A percentile compares a stretch with the other conserved stretches of the same genome.
Conservation (phyloP, 1,284 basidiomycete genomes). For the Leccinum subfulvum region DNA sequence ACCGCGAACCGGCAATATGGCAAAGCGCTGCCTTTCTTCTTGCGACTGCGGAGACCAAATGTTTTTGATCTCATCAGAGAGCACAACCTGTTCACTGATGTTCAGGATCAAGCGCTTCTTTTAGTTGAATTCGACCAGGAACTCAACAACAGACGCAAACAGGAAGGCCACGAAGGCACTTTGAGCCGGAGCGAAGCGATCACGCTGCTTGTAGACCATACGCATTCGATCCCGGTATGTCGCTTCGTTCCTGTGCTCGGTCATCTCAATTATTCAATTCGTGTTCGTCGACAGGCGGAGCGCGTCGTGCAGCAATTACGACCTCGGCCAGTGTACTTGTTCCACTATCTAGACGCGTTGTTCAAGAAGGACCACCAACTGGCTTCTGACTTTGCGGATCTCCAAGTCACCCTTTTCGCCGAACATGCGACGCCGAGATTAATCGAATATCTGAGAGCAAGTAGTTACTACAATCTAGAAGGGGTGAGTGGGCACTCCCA, state of each 20-base stretch:
- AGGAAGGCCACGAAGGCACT: constrained; percentile 39
- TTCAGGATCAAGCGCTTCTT: constrained; percentile 89
- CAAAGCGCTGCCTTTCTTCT: constrained; percentile 88
- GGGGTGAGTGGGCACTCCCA: constrained; percentile 45
- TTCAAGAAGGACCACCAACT: constrained; percentile 86
- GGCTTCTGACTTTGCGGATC: constrained; percentile 80
- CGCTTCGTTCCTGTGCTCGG: not conserved
- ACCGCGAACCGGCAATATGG: constrained; percentile 87
- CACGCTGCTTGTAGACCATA: constrained; percentile 88
- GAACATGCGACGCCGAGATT: constrained; percentile 79
- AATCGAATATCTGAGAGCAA: constrained; percentile 90
- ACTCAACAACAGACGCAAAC: constrained; percentile 61
- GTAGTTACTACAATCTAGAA: constrained; percentile 90
- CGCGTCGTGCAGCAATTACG: constrained; percentile 88
- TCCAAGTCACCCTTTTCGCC: constrained; percentile 90
- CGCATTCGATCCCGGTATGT: constrained; percentile 90
- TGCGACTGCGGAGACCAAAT: constrained; percentile 82
- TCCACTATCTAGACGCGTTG: constrained; percentile 90
- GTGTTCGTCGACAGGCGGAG: constrained; percentile 55
- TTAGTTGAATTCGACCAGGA: constrained; percentile 96
- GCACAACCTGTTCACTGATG: constrained; percentile 91
- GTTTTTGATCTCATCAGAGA: constrained; percentile 96
- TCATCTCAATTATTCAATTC: not conserved
- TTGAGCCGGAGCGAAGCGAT: constrained; percentile 70
- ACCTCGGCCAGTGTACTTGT: constrained; percentile 78